These are phyloP conservation scores for Pleurotus djamor DNA, from an alignment of 768 basidiomycete species.

Conservation along the genomic window DNA sequence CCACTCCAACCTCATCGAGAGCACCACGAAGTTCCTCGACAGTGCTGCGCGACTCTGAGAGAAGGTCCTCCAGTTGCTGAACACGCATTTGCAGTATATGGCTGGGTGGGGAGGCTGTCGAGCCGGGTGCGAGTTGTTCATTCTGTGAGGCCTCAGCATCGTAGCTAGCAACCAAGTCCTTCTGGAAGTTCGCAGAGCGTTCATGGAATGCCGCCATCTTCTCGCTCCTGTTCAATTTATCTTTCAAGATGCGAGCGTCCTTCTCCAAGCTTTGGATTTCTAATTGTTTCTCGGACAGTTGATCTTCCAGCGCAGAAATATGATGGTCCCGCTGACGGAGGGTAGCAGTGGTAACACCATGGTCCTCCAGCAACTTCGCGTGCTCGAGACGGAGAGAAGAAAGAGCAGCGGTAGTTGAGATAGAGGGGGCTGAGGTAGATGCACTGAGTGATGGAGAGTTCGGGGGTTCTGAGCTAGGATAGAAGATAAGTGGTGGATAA, in stretches of 20 bases:
- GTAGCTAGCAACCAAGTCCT: conserved; percentile 70
- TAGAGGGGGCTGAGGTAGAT: conserved; percentile 20
- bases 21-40: conserved; percentile 44
- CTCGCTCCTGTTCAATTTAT: conserved; percentile 27
- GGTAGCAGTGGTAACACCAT: conserved; percentile 54
- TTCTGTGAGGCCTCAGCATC: conserved; percentile 50
- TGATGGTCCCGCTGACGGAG: conserved; percentile 55
- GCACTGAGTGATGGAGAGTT: no score
- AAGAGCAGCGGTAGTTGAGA: conserved; percentile 57
- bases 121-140: conserved; percentile 15
- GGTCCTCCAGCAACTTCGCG: conserved; percentile 63
- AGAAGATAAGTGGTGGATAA: no score
- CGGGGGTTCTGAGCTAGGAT: no score
- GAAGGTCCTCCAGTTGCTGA: conserved; percentile 51
- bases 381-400: conserved; percentile 60
- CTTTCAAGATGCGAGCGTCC: conserved; percentile 36
- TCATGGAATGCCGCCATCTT: conserved; percentile 35
- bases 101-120: conserved; percentile 16
- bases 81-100: conserved; percentile 39
- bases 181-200: conserved; percentile 63
- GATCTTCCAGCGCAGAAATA: conserved; percentile 34
- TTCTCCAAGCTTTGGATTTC: conserved; percentile 28
- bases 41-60: conserved; percentile 53
- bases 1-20: conserved; percentile 42
- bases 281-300: conserved; percentile 32